Base-by-base conservation (phyloP, 2,329 filamentous ascomycete species). In the Saccharata proteae region DNA sequence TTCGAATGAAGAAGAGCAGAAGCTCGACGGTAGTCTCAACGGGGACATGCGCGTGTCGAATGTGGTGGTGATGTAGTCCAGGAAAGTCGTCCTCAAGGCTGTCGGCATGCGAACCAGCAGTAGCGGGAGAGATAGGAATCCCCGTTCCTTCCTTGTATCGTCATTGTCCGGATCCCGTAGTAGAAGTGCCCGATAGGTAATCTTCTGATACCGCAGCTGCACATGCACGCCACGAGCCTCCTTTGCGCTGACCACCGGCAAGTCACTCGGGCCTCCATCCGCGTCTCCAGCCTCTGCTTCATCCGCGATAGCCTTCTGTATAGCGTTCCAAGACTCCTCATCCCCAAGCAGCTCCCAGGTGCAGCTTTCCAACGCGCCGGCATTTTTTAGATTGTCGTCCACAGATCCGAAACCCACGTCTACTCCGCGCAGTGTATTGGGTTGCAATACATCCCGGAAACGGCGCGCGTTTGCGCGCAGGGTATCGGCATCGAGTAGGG, bases 61-160 rank as follows among this genome's bases (percentile, higher is more conserved):
- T 35, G 53, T 61, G 1, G 59, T 52, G 4, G 56, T 49, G 10
- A 71, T 43, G 41, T 70, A 70, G 10, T 59, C 48, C 30, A 66
- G 45, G 31, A 71, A 58, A 2, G 56, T 54, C 21, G 67, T 61
- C 4, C 66, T 58, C 8, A 70, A 47, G 1, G 59, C 47, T 19
- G 55, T 62, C 2, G 67, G 66, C 44, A 69, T 61, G 36, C 63
- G 62, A 3, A 65, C 59, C 23, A 71, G 45, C 10, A 71, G 49
- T 10, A 71, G 45, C 0, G 67, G 67, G 3, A 71, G 54, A 11
- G 57, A 48, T 2, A 65, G 69, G 29, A 64, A 64, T 30, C 43
- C 48, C 20, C 15, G 16, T 14, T 29, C 8, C 2, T 40, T 35
- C 3, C 52, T 52, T 5, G 43, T 42, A 2, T 50, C 40, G 4